A percentile compares a stretch with the other conserved stretches of the same genome.
phyloP scores from a whole-genome alignment of 768 basidiomycete genomes.

The Lentinula guzmanii region DNA sequence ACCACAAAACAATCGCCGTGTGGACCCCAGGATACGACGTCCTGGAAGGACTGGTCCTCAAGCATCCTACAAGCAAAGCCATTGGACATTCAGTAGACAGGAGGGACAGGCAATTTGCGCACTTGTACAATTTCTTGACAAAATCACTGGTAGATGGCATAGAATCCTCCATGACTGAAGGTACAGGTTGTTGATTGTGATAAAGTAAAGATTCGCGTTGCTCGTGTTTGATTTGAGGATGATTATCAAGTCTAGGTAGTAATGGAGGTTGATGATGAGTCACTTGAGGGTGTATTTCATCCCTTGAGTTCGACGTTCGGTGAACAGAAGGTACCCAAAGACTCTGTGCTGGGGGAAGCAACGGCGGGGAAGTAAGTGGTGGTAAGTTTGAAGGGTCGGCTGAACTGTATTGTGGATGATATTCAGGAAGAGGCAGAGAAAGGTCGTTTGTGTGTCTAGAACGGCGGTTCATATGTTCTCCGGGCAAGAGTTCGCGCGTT shows the following conservation, averaged over 20 bases:
- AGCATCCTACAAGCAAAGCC: constrained; percentile 46
- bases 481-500: neutral
- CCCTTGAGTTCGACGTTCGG: constrained; percentile 34
- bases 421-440: constrained; percentile 2
- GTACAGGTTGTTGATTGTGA: neutral
- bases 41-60: constrained; percentile 46
- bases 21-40: constrained; percentile 58
- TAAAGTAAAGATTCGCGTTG: neutral
- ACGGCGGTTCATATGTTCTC: constrained; percentile 5
- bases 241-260: constrained; percentile 10
- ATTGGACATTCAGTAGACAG: neutral
- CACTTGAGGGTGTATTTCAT: constrained; percentile 27
- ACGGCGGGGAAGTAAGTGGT: constrained; percentile 21
- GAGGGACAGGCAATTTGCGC: constrained; percentile 17
- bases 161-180: constrained; percentile 44
- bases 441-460: constrained; percentile 6
- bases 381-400: constrained; percentile 3
- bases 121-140: constrained; percentile 94
- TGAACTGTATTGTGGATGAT: neutral
- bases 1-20: constrained; percentile 88
- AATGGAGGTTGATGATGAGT: constrained; percentile 10
- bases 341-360: constrained; percentile 15
- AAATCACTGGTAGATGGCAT: constrained; percentile 92
- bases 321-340: constrained; percentile 21
- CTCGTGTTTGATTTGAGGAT: constrained; percentile 17